Percentiles rank a stretch among this genome's conserved stretches.
These are phyloP conservation scores for Vitis vinifera DNA, from an alignment of 164 flowering plant species.

Conservation along the genomic window DNA sequence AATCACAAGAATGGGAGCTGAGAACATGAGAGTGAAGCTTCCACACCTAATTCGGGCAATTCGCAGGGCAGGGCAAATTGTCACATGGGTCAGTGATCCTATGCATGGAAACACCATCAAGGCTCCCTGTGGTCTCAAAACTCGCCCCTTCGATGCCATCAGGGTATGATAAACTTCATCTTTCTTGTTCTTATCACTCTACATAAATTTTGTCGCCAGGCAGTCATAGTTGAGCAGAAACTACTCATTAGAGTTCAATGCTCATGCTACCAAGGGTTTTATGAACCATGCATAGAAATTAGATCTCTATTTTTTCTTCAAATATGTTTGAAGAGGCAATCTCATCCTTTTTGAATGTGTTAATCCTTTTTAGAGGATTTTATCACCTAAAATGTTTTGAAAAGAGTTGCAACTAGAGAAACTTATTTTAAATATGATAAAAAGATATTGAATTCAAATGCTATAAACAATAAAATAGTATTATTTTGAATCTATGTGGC, in stretches of 20 bases:
- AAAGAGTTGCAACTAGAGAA: no score
- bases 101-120: constrained; percentile 98
- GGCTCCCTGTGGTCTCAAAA: constrained; percentile 95
- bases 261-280: neutral
- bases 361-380: no score
- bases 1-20: constrained; percentile 91
- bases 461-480: no score
- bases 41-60: constrained; percentile 90
- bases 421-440: no score
- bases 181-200: neutral
- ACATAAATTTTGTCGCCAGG: neutral
- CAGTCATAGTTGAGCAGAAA: neutral
- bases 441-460: no score
- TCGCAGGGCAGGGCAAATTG: constrained; percentile 78
- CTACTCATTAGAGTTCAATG: neutral
- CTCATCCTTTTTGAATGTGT: no score
- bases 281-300: neutral
- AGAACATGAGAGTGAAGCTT: constrained; percentile 97
- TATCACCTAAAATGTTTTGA: no score
- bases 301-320: neutral
- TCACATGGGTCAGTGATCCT: constrained; percentile 97
- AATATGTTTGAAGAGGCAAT: neutral
- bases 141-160: constrained; percentile 92
- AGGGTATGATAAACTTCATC: constrained; percentile 45
- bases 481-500: no score